Base-by-base conservation (phyloP, 1,284 basidiomycete genomes). In the Pseudozyma hubeiensis region DNA sequence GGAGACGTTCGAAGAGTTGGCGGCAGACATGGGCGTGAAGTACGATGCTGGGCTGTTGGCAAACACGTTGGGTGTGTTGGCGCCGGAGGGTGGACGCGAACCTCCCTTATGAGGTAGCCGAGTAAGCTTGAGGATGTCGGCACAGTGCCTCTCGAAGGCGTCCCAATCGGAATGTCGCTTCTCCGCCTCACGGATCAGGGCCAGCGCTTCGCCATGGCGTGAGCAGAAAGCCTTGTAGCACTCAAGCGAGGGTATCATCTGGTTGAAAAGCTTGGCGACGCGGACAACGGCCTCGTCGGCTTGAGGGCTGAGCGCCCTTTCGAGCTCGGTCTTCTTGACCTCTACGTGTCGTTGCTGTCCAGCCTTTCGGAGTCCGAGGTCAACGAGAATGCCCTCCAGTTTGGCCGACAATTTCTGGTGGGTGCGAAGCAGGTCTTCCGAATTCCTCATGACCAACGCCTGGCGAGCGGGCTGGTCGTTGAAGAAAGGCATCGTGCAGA, bases 201-300 rank as follows among this genome's bases (percentile, higher is more conserved):
- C 71, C 2, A 84, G 64, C 4, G 82, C 81, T 52, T 84, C 82
- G 47, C 75, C 77, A 54, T 84, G 82, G 13, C 75, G 58, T n/a
- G 80, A 73, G 63, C 81, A 83, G 50, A 82, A 84, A n/a, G 71
- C 59, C 41, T 75, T 61, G 71, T 82, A 83, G 59, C 74, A 56
- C 45, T 63, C 54, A 37, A 77, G 64, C 11, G 53, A 63, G 5
- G 74, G 70, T 53, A 74, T 74, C 62, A 79, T 67, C 41, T 74
- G 49, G 37, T 64, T 71, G 58, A 80, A 73, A 5, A 75, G 50
- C 45, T 72, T 52, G 29, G 74, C 77, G 11, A 63, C 65, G 1
- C 69, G 63, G 8, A 68, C 55, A 11, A 79, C 64, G 3, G 78
- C 79, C 43, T 76, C 64, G 51, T 78, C 72, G 5, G 64, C 75